Conservation (phyloP, 108 stramenopile species). For the Discostella stelligeroides region DNA sequence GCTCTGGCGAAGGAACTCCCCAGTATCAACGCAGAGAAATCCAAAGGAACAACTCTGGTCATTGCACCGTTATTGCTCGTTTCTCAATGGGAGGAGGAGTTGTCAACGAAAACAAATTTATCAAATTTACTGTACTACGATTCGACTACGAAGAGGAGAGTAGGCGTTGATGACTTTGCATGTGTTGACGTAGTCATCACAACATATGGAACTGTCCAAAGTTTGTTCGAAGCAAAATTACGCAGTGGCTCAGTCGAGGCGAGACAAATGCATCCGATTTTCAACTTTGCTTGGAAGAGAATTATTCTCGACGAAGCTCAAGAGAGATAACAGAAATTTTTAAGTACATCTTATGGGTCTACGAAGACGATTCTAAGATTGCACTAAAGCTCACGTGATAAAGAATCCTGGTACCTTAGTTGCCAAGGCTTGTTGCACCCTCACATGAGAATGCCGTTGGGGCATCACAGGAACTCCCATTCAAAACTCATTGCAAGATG, state of each 20-base stretch:
- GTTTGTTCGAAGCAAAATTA: conserved; percentile 31
- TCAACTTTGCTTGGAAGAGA: conserved; percentile 64
- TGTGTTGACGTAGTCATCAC: conserved; percentile 80
- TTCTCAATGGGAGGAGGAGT: conserved; percentile 86
- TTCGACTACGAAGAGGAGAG: conserved; percentile 22
- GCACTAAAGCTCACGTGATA: conserved; percentile 70
- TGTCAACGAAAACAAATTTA: conserved; percentile 73
- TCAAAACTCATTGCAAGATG: conserved; percentile 83
- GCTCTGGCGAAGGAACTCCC: conserved; percentile 10
- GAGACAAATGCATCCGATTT: conserved; percentile 31
- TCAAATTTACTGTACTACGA: conserved; percentile 68
- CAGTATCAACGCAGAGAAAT: not conserved
- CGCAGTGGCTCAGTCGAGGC: conserved; percentile 13
- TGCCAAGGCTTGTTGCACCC: conserved; percentile 70
- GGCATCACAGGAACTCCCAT: conserved; percentile 85
- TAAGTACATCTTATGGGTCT: too few species aligned
- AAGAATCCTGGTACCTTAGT: conserved; percentile 74
- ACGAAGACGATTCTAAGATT: too few species aligned
- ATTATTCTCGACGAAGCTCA: conserved; percentile 87
- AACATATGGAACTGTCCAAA: conserved; percentile 66
- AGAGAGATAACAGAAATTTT: too few species aligned
- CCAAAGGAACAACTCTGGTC: conserved; percentile 63
- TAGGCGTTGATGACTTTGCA: conserved; percentile 35
- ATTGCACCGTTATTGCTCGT: conserved; percentile 80
- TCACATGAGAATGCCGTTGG: conserved; percentile 77